phyloP scores from a whole-genome alignment of 129 eudicot species.

The Chrysanthemum seticuspe region DNA sequence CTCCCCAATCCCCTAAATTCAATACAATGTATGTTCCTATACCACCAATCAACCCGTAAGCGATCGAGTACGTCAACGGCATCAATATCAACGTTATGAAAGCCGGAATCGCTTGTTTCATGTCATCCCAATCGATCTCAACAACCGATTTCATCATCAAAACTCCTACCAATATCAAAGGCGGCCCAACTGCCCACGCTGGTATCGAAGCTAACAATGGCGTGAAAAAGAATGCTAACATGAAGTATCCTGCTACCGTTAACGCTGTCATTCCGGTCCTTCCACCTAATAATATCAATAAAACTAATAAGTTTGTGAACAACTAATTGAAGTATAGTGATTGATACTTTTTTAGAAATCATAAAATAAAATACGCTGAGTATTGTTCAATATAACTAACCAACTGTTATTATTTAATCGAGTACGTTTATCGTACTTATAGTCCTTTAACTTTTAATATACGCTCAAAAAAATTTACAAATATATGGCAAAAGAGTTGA shows the following conservation, averaged over 20 bases:
- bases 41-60: constrained; percentile 93
- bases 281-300: constrained; percentile 31
- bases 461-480: not conserved
- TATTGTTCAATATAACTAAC: too few relatives aligned
- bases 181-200: constrained; percentile 98
- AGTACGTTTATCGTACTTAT: too few relatives aligned
- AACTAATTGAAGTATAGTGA: too few relatives aligned
- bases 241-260: constrained; percentile 76
- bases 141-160: constrained; percentile 91
- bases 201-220: constrained; percentile 92
- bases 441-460: not conserved
- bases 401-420: too few relatives aligned
- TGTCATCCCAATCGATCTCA: constrained; percentile 87
- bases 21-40: constrained; percentile 75
- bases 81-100: constrained; percentile 77
- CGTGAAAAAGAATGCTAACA: constrained; percentile 83
- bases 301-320: not conserved
- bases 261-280: constrained; percentile 86
- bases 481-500: not conserved
- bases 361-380: too few relatives aligned
- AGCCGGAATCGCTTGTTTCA: constrained; percentile 90
- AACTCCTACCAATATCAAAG: constrained; percentile 84
- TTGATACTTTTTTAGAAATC: too few relatives aligned
- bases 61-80: constrained; percentile 87
- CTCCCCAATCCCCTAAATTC: constrained; percentile 75